Base-by-base conservation (phyloP, 306 rosid species). In the Acmispon strigosus region DNA sequence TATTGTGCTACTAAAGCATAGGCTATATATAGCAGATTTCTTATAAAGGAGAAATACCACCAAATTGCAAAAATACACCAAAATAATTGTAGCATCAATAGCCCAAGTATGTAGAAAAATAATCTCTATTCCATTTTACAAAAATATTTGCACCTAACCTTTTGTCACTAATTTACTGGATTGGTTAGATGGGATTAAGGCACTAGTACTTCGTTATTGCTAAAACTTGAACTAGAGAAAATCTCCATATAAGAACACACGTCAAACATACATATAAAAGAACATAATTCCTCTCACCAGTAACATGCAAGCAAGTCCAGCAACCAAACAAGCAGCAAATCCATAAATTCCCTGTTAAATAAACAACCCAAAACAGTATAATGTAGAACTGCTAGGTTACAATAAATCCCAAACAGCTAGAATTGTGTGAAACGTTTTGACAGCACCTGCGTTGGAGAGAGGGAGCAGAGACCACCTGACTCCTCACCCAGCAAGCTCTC, bases 321-420 rank as follows among this genome's bases (percentile, higher is more conserved):
- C 91, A 22, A 88, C 5, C 74, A 86, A 83, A 60, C 84, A 90
- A 54, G 85, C 90, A 70, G 95, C 88, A 69, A 94, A 94, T 7
- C 79, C 99, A 61, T 90, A 94, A 60, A 91, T 17, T 84, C 99
- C 89, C 99, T 94, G 91, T 50, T 64, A 29, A 76, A 59, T 80
- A 69, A 78, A 83, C 72, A 77, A 41, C 82, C 80, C 77, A 56
- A 36, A 62, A 9, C 12, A 19, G 13, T 50, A 48, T 61, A 83
- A 47, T 69, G 54, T 66, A 68, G 71, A 63, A 14, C 53, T 45
- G 50, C 52, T 57, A 50, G 8, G 43, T 15, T 66, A 50, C 43
- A 71, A 63, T 14, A 66, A 19, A 18, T 60, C 34, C 54, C 62
- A 82, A 29, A 20, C 27, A 47, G 7, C 36, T 43, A 69, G 24